Base-by-base conservation (phyloP, 73 alveolate genomes). In the Durusdinium trenchii region DNA sequence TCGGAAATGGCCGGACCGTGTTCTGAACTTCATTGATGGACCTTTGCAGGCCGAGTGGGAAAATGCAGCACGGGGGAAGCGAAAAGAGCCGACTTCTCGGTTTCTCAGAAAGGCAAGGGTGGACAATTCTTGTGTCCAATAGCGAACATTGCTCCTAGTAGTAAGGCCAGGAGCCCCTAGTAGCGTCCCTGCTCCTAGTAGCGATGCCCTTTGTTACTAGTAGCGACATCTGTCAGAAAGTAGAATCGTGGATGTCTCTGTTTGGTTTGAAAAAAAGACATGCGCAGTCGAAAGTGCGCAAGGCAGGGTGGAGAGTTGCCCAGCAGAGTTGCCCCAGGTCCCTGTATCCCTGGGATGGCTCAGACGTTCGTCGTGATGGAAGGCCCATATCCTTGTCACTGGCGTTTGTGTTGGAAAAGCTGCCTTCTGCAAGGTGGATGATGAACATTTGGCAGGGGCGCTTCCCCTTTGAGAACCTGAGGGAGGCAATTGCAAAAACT, bases 391-490 rank as follows among this genome's bases (percentile, higher is more conserved):
- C 82, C 82, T 7, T 23, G 28, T 16, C 46, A 16, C 82, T 35
- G 16, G 14, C 45, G 46, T 32, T 48, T 36, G 40, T 52, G 75
- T 47, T 47, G n/a, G n/a, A n/a, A n/a, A n/a, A n/a, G n/a, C n/a
- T n/a, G n/a, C n/a, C n/a, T n/a, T n/a, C n/a, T n/a, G 57, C 1
- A 61, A 89, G 96, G 90, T 92, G 98, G 98, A 73, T 36, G 89
- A 92, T 92, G 98, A 92, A 92, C 90, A 73, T 92, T 71, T 92
- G 98, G 98, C 98, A 92, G 78, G 98, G 98, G 48, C 84, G 50
- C 71, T 89, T 89, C 46, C 96, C 96, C 18, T n/a, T 40, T 42
- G 86, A 89, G 76, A 62, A 89, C 20, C 54, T 46, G 96, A 67
- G 38, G 48, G 96, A 89, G 94, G 94, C 69, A 45, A 46, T 32